Conservation (phyloP, 768 basidiomycete species). For the Porphyrellus cyaneotinctus region DNA sequence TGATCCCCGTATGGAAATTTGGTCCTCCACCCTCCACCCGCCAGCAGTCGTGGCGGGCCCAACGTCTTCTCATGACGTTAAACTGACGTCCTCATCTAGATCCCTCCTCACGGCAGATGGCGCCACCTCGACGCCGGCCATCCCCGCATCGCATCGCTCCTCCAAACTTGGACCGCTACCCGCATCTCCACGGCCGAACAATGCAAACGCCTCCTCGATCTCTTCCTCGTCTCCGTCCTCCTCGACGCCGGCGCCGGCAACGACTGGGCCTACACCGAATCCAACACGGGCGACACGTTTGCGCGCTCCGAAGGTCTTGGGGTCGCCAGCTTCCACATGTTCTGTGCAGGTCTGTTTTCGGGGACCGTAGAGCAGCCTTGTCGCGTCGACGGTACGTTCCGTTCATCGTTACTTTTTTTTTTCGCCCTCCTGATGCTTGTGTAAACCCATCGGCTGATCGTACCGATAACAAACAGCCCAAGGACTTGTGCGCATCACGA, state of each 20-base stretch:
- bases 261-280: constrained; percentile 72
- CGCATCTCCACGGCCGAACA: constrained; percentile 50
- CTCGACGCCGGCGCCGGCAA: constrained; percentile 93
- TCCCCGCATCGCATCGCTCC: constrained; percentile 58
- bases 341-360: constrained; percentile 78
- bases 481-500: constrained; percentile 63
- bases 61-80: not conserved
- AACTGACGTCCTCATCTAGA: constrained; percentile 41
- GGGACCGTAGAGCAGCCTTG: constrained; percentile 51
- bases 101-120: constrained; percentile 88
- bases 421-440: too few relatives aligned
- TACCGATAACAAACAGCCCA: constrained; percentile 46
- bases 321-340: constrained; percentile 91
- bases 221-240: constrained; percentile 87
- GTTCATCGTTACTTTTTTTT: not conserved
- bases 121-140: constrained; percentile 74
- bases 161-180: constrained; percentile 50
- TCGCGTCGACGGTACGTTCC: constrained; percentile 69
- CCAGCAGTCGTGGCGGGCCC: not conserved
- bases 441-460: not conserved
- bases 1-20: not conserved
- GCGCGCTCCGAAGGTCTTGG: constrained; percentile 78
- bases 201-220: constrained; percentile 75
- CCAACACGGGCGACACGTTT: constrained; percentile 48
- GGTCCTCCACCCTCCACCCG: constrained; percentile 9